Evolutionary conservation across 2,329 filamentous ascomycete genomes (phyloP).

Genomic region (Kalmusia sp.): DNA sequence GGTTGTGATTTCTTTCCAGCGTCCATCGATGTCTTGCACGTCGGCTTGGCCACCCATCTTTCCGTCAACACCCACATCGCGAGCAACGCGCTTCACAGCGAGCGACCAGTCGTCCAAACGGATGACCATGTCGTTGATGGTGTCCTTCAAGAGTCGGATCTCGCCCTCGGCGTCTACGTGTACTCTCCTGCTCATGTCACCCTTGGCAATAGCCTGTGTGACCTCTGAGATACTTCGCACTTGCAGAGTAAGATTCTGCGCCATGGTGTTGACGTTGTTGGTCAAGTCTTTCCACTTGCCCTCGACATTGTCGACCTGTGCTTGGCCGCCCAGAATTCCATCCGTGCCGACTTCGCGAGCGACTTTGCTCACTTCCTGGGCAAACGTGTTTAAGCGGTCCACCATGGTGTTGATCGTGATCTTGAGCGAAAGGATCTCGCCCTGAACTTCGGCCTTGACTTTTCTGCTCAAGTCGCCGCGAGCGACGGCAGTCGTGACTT

Average conservation of each 20-base stretch:
- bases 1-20: slow-evolving; percentile 98
- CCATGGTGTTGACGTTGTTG: slow-evolving; percentile 73
- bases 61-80: slow-evolving; percentile 95
- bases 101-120: slow-evolving; percentile 94
- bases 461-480: slow-evolving; percentile 60
- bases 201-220: slow-evolving; percentile 92
- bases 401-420: slow-evolving; percentile 81
- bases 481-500: slow-evolving; percentile 61
- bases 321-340: slow-evolving; percentile 69
- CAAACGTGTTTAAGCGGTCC: slow-evolving; percentile 68
- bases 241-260: slow-evolving; percentile 68
- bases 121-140: slow-evolving; percentile 99
- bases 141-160: slow-evolving; percentile 91
- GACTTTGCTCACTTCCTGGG: slow-evolving; percentile 71
- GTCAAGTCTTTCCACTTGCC: slow-evolving; percentile 73
- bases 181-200: slow-evolving; percentile 95
- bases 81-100: slow-evolving; percentile 92
- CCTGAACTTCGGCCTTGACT: slow-evolving; percentile 59
- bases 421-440: slow-evolving; percentile 70
- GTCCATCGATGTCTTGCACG: slow-evolving; percentile 87
- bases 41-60: slow-evolving; percentile 99
- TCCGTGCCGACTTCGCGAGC: slow-evolving; percentile 70
- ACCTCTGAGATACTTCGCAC: slow-evolving; percentile 93
- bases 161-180: slow-evolving; percentile 95
- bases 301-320: slow-evolving; percentile 69